Evolutionary conservation across 345 rosid species (phyloP).

Genomic region (Adansonia digitata): DNA sequence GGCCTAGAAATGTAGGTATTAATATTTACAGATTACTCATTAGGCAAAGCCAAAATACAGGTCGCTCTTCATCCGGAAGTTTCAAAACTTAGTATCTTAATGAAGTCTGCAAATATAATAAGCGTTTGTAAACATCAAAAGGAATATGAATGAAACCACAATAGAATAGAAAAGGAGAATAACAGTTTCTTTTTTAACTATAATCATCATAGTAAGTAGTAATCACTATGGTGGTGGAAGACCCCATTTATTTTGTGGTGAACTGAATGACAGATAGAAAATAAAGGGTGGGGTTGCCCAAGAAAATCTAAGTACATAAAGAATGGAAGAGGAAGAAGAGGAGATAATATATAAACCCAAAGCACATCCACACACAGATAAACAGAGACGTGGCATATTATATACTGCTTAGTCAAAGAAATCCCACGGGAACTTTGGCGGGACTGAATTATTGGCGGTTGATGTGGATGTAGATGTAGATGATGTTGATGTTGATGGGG

Average conservation of each 20-base stretch:
- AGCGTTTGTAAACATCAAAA: conserved; percentile 1
- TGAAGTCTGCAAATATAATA: background rate
- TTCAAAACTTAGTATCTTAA: background rate
- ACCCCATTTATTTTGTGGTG: conserved; percentile 52
- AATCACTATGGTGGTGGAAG: conserved; percentile 15
- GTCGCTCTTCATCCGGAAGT: too few relatives aligned
- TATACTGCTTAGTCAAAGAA: conserved; percentile 52
- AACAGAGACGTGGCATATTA: conserved; percentile 12
- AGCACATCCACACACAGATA: conserved; percentile 49
- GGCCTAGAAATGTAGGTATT: background rate
- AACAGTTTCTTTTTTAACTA: background rate
- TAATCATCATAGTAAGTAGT: conserved; percentile 19
- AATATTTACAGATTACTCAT: background rate
- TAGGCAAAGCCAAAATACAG: background rate
- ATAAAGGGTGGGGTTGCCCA: conserved; percentile 24
- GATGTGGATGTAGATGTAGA: conserved; percentile 29
- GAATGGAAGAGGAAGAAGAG: conserved; percentile 38
- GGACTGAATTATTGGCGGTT: conserved; percentile 29
- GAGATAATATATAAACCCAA: conserved; percentile 18
- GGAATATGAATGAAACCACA: conserved; percentile 16
- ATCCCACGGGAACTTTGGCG: conserved; percentile 92
- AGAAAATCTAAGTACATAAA: conserved; percentile 62
- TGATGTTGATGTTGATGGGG: conserved; percentile 27
- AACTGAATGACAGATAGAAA: conserved; percentile 27
- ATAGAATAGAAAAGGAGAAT: background rate